Base-by-base conservation (phyloP, 2,329 filamentous ascomycete genomes). In the Penicillium fuscoglaucum region DNA sequence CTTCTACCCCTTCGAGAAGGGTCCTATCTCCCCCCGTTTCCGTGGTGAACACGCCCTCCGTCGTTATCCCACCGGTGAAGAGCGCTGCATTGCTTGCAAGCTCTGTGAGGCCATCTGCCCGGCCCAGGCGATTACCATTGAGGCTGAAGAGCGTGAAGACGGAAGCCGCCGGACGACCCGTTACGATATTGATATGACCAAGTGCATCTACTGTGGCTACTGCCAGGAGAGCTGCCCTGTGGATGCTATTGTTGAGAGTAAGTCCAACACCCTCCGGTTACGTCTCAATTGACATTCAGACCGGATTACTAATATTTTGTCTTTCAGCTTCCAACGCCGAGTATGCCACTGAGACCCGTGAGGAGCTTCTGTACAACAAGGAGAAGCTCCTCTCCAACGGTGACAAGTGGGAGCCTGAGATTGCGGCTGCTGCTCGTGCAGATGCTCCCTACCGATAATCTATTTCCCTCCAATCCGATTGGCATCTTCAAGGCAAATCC, bases 141-240 rank as follows among this genome's bases (percentile, higher is more conserved):
- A 99, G 82, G 95, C 95, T 57, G 95, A 99, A 79, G 95, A 99
- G 83, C 92, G 95, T 74, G 91, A 90, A 73, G 95, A 99, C 72
- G 95, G 95, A 64, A 96, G 91, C 73, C 88, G 95, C 78, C 87
- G 95, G 74, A 99, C 95, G 52, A 97, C 93, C 60, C 88, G 93
- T 75, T 99, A 99, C 81, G 95, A 99, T 77, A 97, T 99, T 74
- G 95, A 99, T 80, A 99, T 99, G 95, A 98, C 95, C 73, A 99
- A 99, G 85, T 99, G 95, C 82, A 99, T 99, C 79, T 99, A 98
- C 87, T 98, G 95, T 78, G 95, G 95, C 52, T 96, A 96, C 82
- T 98, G 95, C 86, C 93, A 97, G 82, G 95, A 99, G 83, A 96
- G 91, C 66, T 99, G 95, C 81, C 95, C 95, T 45, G 95, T 99